Conservation (phyloP, 306 rosid genomes). For the Trichosanthes truncata region DNA sequence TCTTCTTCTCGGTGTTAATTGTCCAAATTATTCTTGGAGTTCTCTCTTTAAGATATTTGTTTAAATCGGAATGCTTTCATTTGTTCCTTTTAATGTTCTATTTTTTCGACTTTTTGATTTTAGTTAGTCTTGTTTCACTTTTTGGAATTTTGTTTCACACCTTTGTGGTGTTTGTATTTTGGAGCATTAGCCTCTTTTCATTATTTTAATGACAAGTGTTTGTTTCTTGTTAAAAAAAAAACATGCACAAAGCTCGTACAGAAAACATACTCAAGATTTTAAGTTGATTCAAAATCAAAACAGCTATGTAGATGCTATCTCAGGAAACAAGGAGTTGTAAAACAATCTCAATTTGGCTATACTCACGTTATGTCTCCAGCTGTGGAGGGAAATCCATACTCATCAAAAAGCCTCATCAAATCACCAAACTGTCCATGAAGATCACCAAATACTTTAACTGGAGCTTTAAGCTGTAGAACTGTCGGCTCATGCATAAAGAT, state of each 20-base stretch:
- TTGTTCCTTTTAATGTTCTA: too few relatives aligned
- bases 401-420: constrained; percentile 97
- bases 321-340: neutral
- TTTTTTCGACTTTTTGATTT: too few relatives aligned
- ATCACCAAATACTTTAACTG: constrained; percentile 95
- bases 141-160: too few relatives aligned
- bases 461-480: constrained; percentile 97
- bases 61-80: too few relatives aligned
- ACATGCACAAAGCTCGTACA: neutral
- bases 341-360: constrained; percentile 14
- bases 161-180: too few relatives aligned
- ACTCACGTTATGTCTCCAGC: constrained; percentile 98
- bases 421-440: constrained; percentile 99
- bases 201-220: too few relatives aligned
- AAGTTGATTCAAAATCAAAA: neutral
- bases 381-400: constrained; percentile 97
- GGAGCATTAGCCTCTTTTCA: too few relatives aligned
- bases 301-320: neutral
- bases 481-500: constrained; percentile 95
- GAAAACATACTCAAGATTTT: neutral
- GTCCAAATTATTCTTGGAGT: too few relatives aligned
- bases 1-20: too few relatives aligned
- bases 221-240: too few relatives aligned
- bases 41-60: too few relatives aligned
- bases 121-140: too few relatives aligned